Evolutionary conservation across 768 basidiomycete species (phyloP).

Genomic region (Lactarius sanguifluus): DNA sequence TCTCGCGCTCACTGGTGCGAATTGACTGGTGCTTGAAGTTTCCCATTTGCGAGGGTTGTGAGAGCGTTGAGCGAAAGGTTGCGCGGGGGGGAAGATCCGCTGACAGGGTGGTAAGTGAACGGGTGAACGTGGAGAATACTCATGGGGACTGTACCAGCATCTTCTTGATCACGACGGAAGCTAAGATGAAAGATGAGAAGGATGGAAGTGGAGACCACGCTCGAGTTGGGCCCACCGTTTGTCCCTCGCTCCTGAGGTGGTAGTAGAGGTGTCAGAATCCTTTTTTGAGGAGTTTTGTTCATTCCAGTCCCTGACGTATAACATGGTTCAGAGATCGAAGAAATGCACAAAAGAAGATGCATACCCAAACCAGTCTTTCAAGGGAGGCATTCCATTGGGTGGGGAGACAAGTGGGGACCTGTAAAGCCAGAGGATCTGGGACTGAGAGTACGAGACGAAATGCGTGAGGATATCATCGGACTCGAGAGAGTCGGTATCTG

Average conservation of each 20-base stretch:
- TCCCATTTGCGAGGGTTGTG: constrained; percentile 90
- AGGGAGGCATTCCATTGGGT: constrained; percentile 73
- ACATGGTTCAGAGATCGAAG: constrained; percentile 26
- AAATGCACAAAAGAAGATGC: constrained; percentile 30
- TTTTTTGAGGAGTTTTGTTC: constrained; percentile 67
- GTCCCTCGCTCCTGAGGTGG: constrained; percentile 57
- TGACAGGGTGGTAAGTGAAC: constrained; percentile 18
- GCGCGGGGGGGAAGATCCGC: constrained; percentile 58
- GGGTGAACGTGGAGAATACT: constrained; percentile 10
- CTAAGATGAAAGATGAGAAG: constrained; percentile 39
- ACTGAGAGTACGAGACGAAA: constrained; percentile 66
- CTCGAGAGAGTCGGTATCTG: constrained; percentile 29
- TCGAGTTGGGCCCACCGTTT: constrained; percentile 49
- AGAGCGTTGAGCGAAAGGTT: constrained; percentile 66
- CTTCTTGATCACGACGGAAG: constrained; percentile 75
- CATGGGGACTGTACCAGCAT: constrained; percentile 51
- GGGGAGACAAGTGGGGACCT: constrained; percentile 73
- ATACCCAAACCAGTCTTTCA: constrained; percentile 90
- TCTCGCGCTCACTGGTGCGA: constrained; percentile 58
- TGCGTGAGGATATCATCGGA: constrained; percentile 21
- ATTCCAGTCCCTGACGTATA: constrained; percentile 47
- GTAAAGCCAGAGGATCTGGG: constrained; percentile 64
- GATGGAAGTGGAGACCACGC: constrained; percentile 24
- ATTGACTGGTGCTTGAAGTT: constrained; percentile 89
- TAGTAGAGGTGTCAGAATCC: constrained; percentile 57